phyloP scores from a whole-genome alignment of 2,329 filamentous ascomycete genomes.

The Xylariaceae sp. region DNA sequence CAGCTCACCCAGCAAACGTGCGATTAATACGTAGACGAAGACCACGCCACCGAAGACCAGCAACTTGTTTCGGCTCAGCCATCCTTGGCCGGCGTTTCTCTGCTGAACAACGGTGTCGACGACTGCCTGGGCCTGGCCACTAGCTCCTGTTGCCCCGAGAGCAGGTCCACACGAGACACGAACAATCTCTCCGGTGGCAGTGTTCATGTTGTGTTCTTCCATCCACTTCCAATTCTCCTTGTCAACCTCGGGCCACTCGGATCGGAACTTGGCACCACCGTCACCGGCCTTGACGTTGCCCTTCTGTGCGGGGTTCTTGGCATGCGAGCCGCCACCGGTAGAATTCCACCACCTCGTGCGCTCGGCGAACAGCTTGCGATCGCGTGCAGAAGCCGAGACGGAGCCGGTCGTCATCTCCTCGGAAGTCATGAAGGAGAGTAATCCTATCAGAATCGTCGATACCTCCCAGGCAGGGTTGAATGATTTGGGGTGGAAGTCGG shows the following conservation, averaged over 20 bases:
- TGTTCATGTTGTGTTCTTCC: constrained; percentile 74
- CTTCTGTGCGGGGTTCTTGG: constrained; percentile 53
- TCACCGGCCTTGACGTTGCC: constrained; percentile 90
- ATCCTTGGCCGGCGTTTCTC: constrained; percentile 77
- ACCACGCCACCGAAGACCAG: constrained; percentile 65
- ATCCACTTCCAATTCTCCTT: constrained; percentile 92
- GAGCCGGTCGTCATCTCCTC: constrained; percentile 98
- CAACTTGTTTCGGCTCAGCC: constrained; percentile 76
- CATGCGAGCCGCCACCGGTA: constrained; percentile 77
- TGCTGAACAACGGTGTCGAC: constrained; percentile 74
- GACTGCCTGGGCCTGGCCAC: constrained; percentile 63
- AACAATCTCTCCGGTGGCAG: constrained; percentile 65
- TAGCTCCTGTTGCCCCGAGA: constrained; percentile 58
- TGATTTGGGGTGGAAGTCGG: constrained; percentile 94
- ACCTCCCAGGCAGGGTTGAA: constrained; percentile 99
- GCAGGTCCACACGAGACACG: constrained; percentile 46
- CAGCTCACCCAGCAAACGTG: constrained; percentile 62
- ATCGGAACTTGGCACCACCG: constrained; percentile 82
- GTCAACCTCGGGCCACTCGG: constrained; percentile 88
- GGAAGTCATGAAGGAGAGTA: constrained; percentile 96
- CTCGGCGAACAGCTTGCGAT: constrained; percentile 73
- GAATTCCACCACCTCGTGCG: constrained; percentile 94
- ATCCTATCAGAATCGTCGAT: constrained; percentile 88
- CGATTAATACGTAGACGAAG: constrained; percentile 79
- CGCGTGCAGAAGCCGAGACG: constrained; percentile 69